Base-by-base conservation (phyloP, 331 rosid genomes). In the Spiraea crenata region DNA sequence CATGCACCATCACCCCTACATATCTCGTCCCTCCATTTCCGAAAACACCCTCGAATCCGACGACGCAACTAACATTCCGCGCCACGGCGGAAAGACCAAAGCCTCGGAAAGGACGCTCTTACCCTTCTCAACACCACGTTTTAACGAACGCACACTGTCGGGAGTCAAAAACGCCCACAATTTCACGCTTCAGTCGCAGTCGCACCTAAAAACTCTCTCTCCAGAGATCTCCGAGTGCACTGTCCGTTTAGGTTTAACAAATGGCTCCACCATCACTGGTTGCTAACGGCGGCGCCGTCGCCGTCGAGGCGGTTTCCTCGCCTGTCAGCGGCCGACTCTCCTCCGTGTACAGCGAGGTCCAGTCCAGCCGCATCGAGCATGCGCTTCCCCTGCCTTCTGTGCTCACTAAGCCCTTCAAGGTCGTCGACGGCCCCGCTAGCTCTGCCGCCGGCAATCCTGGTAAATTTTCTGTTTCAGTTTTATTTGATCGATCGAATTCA, bases 381-480 rank as follows among this genome's bases (percentile, higher is more conserved):
- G 81, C 15, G 25, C 96, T 95, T 50, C 92, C 93, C 17, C 90
- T 95, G 42, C 98, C 99, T 16, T 86, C 96, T 0, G 99, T 95
- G 60, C 90, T 95, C 81, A 81, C 74, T 48, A 58, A 62, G 59
- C 77, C 87, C 45, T 95, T 95, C 85, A 80, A 86, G 70, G 75
- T 95, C 60, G 82, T 84, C 35, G 96, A 91, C 8, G 99, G 99
- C 19, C 93, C 99, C 1, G 81, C 64, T 0, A 91, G 96, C 90
- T 88, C 99, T 10, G 99, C 99, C 38, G 97, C 96, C 17, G 99
- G 98, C 5, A 95, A 86, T 76, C 96, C 99, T 68, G 98, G 98
- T 95, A 38, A 51, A 3, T 51, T 67, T 70, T 16, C 56, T 31
- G 40, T 1, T 61, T 45, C 41, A n/a, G 35, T 46, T 35, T 83